Percentiles rank a stretch among this genome's conserved stretches.
phyloP scores from a whole-genome alignment of 352 stramenopile genomes.

The Globisporangium ultimum region DNA sequence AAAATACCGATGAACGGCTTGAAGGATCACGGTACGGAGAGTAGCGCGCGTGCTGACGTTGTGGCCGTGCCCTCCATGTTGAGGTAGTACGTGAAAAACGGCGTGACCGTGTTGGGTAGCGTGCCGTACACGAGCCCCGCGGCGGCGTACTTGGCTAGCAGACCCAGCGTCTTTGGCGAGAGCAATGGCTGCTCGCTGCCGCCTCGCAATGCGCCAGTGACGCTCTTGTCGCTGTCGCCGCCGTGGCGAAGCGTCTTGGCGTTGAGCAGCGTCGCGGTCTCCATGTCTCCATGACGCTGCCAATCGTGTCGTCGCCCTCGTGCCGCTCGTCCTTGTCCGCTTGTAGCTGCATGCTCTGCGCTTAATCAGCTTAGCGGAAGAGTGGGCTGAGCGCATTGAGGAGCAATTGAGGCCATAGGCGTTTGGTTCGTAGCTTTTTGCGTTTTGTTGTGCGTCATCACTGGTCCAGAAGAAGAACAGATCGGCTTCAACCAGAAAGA shows the following conservation, averaged over 20 bases:
- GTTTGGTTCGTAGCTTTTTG: no score
- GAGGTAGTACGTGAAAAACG: conserved; percentile 45
- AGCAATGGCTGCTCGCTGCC: conserved; percentile 28
- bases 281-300: no score
- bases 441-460: no score
- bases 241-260: no score
- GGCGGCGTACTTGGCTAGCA: conserved; percentile 42
- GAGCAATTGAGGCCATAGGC: no score
- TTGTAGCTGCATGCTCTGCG: neutral
- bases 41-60: conserved; percentile 34
- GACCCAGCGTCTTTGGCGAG: conserved; percentile 30
- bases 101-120: conserved; percentile 38
- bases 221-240: neutral
- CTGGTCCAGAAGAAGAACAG: no score
- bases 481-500: no score
- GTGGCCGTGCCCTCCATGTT: conserved; percentile 41
- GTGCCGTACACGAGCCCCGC: conserved; percentile 39
- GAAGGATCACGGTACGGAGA: conserved; percentile 48
- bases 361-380: no score
- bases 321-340: neutral
- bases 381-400: no score
- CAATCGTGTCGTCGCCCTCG: no score
- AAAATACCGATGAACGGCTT: conserved; percentile 53
- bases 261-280: neutral
- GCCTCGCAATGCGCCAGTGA: conserved; percentile 34